Evolutionary conservation across 306 rosid genomes (phyloP).

Genomic region (Vigna trinervia): DNA sequence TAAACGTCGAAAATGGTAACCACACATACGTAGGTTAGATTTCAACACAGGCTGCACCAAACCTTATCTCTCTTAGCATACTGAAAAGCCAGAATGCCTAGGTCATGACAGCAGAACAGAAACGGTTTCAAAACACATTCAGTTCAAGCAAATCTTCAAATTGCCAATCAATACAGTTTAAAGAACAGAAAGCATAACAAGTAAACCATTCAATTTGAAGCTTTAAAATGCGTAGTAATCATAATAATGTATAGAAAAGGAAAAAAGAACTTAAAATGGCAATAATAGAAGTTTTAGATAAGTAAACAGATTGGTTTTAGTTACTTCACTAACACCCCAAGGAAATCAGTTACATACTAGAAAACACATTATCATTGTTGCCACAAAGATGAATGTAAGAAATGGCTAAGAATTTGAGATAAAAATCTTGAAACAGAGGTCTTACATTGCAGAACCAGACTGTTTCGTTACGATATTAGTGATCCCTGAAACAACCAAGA

Average conservation of each 20-base stretch:
- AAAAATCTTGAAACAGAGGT: slow-evolving; percentile 40
- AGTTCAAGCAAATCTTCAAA: background rate
- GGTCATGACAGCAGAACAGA: background rate
- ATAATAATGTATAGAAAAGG: background rate
- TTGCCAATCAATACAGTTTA: background rate
- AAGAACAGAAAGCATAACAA: background rate
- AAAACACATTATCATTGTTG: slow-evolving; percentile 49
- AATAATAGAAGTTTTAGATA: background rate
- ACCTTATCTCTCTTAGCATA: slow-evolving; percentile 5
- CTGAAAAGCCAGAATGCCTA: background rate
- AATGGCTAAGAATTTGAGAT: slow-evolving; percentile 47
- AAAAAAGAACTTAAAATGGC: background rate
- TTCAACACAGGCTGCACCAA: background rate
- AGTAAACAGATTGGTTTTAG: slow-evolving; percentile 44
- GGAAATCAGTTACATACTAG: slow-evolving; percentile 44
- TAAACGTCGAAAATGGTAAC: slow-evolving; percentile 2
- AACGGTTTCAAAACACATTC: slow-evolving; percentile 4
- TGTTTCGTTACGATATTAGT: background rate
- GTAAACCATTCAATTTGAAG: slow-evolving; percentile 14
- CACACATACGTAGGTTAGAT: background rate
- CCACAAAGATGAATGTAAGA: slow-evolving; percentile 41
- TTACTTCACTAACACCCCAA: slow-evolving; percentile 47
- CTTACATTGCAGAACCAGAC: slow-evolving; percentile 41
- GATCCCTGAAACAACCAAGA: slow-evolving; percentile 3
- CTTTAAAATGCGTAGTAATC: background rate